Percentiles rank a stretch among this genome's conserved stretches.
Evolutionary conservation across 495 filamentous ascomycete species (phyloP).

Genomic region (Xylaria scruposa): DNA sequence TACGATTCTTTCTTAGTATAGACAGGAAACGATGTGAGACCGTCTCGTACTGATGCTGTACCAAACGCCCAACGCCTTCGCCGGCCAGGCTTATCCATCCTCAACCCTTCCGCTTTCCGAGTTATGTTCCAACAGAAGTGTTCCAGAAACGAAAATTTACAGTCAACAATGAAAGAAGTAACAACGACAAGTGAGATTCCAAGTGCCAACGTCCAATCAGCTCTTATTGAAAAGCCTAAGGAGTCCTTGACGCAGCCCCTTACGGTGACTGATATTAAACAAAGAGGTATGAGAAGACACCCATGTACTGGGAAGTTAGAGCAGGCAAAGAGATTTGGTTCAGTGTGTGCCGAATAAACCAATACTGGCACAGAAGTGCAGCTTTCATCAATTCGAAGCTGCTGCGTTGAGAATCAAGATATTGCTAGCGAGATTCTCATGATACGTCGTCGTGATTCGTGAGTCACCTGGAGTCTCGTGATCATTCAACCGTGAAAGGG

Average conservation of each 20-base stretch:
- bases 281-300: slow-evolving; percentile 5
- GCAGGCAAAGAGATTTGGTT: background rate
- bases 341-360: background rate
- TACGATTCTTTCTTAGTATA: slow-evolving; percentile 13
- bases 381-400: slow-evolving; percentile 5
- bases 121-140: slow-evolving; percentile 37
- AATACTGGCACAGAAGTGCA: background rate
- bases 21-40: background rate
- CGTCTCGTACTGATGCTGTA: slow-evolving; percentile 1
- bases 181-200: slow-evolving; percentile 24
- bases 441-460: slow-evolving; percentile 31
- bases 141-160: slow-evolving; percentile 21
- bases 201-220: background rate
- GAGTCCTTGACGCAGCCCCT: background rate
- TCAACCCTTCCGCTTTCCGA: slow-evolving; percentile 34
- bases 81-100: slow-evolving; percentile 30
- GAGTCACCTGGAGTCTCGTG: slow-evolving; percentile 32
- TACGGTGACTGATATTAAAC: background rate
- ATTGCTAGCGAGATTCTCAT: slow-evolving; percentile 17
- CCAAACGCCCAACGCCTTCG: slow-evolving; percentile 30
- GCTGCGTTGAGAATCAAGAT: slow-evolving; percentile 13
- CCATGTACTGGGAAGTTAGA: background rate
- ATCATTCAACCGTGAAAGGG: slow-evolving; percentile 32
- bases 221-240: background rate
- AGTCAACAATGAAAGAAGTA: slow-evolving; percentile 6